Base-by-base conservation (phyloP, 225 moss, liverwort and hornwort species). In the Bryum argenteum region DNA sequence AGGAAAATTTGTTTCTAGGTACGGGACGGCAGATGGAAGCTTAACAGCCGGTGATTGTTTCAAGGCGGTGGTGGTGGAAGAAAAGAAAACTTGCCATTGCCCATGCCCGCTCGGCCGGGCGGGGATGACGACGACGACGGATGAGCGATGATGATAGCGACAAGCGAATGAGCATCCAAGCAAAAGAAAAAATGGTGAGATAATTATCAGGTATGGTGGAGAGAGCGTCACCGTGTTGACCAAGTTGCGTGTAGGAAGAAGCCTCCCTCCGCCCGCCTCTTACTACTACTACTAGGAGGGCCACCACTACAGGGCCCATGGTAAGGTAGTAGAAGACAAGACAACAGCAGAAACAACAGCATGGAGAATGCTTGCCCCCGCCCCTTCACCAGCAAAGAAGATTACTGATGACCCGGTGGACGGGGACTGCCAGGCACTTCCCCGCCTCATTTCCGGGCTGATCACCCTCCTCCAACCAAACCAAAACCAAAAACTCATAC, bases 221-320 rank as follows among this genome's bases (percentile, higher is more conserved):
- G 82, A 54, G 82, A 60, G 59, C 61, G 64, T 79, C 75, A 59
- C 65, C 64, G 73, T 77, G 80, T 71, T 83, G 80, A 84, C 80
- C 80, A 67, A 77, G 77, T 80, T 84, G 71, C 77, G 63, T 84
- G 84, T 77, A 65, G 52, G 77, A 67, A 62, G 33, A 72, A 16
- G 39, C 19, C 9, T 15, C 51, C 11, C 15, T 33, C 33, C 33
- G 33, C 33, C 33, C 33, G 33, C 33, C 33, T 33, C 33, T 33
- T 33, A 33, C 33, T 33, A 33, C 33, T 33, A 33, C 33, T 6
- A 33, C 33, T 33, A 66, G 51, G 1, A 1, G 40, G 10, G 41
- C 57, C 56, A 66, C 66, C 38, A 53, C 20, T 22, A 17, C 26
- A 5, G 38, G 37, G 48, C 70, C 77, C 16, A 47, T 16, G 26